Conservation (phyloP, 768 basidiomycete species). For the Dentipellis fragilis region DNA sequence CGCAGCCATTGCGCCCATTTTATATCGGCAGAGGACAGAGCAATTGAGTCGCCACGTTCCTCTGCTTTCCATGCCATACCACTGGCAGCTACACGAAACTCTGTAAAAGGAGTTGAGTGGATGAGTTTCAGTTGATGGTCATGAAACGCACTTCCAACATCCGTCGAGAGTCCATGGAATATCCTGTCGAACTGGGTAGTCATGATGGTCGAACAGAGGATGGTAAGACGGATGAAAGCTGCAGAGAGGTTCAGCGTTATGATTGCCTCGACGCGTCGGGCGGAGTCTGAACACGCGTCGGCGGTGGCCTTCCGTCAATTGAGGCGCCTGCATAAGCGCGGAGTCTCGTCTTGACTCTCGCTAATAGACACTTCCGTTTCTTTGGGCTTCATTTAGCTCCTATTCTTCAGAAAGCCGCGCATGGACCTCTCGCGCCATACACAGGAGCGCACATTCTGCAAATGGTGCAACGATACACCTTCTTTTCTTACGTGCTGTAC, state of each 20-base stretch:
- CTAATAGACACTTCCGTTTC: no score
- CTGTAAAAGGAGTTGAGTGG: conserved; percentile 25
- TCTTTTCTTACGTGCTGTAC: conserved; percentile 1
- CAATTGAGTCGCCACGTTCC: conserved; percentile 51
- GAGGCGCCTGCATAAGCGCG: no score
- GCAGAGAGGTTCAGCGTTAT: not conserved
- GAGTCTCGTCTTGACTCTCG: no score
- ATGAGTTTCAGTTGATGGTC: not conserved
- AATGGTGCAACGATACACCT: conserved; percentile 48
- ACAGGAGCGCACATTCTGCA: conserved; percentile 68
- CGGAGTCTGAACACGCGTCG: not conserved
- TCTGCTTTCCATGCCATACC: conserved; percentile 94
- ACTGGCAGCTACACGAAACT: conserved; percentile 78
- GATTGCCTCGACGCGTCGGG: not conserved
- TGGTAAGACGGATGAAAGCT: not conserved
- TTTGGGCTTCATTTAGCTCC: no score
- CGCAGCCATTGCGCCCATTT: conserved; percentile 89
- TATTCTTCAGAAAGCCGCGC: not conserved
- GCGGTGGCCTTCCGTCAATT: not conserved
- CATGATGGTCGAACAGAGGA: conserved; percentile 26
- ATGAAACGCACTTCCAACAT: conserved; percentile 69
- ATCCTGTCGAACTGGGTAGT: conserved; percentile 83
- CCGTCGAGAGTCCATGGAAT: conserved; percentile 61
- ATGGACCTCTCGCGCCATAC: conserved; percentile 46
- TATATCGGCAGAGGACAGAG: conserved; percentile 61